Evolutionary conservation across 768 basidiomycete species (phyloP).

Genomic region (Termitomyces eurrhizus): DNA sequence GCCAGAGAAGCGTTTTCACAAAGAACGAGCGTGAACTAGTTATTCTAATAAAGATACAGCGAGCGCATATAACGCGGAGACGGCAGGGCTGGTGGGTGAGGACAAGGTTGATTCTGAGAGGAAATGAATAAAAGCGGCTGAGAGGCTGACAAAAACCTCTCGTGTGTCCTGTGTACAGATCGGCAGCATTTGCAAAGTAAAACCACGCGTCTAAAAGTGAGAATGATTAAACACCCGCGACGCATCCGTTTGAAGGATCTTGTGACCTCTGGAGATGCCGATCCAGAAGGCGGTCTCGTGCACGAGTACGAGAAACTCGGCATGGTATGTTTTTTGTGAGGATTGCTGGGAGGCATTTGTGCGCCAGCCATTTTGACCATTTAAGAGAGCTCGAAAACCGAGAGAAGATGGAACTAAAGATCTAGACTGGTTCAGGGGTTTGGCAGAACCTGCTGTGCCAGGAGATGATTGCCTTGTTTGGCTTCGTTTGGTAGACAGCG

Average conservation of each 20-base stretch:
- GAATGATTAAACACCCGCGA: background rate
- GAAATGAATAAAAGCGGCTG: background rate
- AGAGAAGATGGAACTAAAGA: background rate
- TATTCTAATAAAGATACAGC: too few species aligned
- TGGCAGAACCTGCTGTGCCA: background rate
- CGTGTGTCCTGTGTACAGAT: background rate
- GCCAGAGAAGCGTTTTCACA: background rate
- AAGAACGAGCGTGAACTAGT: background rate
- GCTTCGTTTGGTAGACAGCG: slow-evolving; percentile 6
- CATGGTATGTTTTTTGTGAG: too few species aligned
- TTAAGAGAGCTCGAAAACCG: background rate
- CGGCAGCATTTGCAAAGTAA: background rate
- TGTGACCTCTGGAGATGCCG: background rate
- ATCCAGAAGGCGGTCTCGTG: background rate
- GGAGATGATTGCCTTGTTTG: slow-evolving; percentile 6
- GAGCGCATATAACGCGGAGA: background rate
- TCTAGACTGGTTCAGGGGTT: background rate
- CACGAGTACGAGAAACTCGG: background rate
- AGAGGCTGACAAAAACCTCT: slow-evolving; percentile 1
- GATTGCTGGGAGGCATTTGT: background rate
- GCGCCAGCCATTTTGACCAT: background rate
- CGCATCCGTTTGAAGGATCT: background rate
- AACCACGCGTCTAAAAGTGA: too few species aligned
- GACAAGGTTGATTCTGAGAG: background rate
- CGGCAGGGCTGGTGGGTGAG: background rate